Evolutionary conservation across 2,329 filamentous ascomycete species (phyloP), one percentile per base, ranked within the genome.

Genomic region (Podosphaera xanthii): DNA sequence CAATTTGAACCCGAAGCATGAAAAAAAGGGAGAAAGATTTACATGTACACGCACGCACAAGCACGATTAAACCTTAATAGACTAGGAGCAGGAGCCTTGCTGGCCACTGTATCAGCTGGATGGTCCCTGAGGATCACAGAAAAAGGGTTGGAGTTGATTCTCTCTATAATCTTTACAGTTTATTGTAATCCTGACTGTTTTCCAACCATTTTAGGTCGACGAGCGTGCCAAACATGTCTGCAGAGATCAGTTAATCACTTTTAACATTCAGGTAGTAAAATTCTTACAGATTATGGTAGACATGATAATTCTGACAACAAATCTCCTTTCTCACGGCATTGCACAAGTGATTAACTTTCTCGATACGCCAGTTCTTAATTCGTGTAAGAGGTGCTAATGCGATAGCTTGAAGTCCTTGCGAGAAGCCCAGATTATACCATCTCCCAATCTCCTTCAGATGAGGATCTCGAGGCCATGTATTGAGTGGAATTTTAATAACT

Each of bases 341-440:
- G 53, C 82, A 74, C 42, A 94, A 73, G 14, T 76, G 74, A 59
- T 75, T 72, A 54, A 94, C 82, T 61, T 86, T 74, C n/a, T 77
- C 74, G 53, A 74, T 68, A 50, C 76, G 73, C 79, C 80, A 87
- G 38, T 73, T 70, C 58, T 80, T 78, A 49, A 82, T 74, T 60
- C 82, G 78, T 52, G 79, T 83, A 67, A 96, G 77, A 6, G 89
- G 84, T 42, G 78, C 84, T 66, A 92, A 70, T 63, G 83, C 84
- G 65, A 94, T 74, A 10, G 83, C 81, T 65, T 88, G 80, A 57
- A 94, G 71, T 34, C 85, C 84, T 67, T 86, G 80, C 9, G 78
- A 82, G 64, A 95, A 75, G 46, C 82, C 83, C 33, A 91, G 73
- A 67, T 91, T 89, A 71, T 94, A 94, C 86, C 87, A 94, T 60